These are phyloP conservation scores for Colletotrichum sp. DNA, from an alignment of 2,329 filamentous ascomycete species.

Conservation along the genomic window DNA sequence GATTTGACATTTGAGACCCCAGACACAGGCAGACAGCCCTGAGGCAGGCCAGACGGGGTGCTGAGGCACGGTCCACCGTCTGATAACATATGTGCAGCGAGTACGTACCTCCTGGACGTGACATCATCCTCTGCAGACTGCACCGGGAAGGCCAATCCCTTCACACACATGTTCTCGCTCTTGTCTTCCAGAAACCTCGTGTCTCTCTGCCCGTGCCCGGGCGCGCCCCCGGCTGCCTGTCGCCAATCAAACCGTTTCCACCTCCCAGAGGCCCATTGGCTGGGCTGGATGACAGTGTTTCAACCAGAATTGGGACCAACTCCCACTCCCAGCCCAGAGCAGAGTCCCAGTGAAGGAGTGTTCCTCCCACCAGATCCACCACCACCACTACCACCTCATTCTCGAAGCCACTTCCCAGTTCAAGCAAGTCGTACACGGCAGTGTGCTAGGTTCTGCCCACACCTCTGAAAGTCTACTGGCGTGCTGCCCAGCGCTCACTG, in stretches of 20 bases:
- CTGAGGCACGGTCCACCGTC: background rate
- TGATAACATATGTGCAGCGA: background rate
- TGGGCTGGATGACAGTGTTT: conserved; percentile 9
- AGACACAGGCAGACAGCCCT: background rate
- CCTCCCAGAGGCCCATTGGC: conserved; percentile 5
- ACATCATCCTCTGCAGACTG: background rate
- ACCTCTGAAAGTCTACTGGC: background rate
- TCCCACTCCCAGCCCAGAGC: background rate
- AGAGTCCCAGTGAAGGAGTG: background rate
- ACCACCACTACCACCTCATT: background rate
- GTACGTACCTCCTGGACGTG: background rate
- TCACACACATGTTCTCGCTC: conserved; percentile 9
- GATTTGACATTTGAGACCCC: background rate
- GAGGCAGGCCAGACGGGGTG: background rate
- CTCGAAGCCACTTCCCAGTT: conserved; percentile 9
- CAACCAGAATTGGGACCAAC: conserved; percentile 17
- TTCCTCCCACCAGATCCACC: background rate
- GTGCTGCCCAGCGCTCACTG: background rate
- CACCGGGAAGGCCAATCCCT: background rate
- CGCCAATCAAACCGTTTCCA: conserved; percentile 20
- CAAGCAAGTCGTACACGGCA: background rate
- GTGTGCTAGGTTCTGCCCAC: background rate
- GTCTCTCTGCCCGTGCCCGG: conserved; percentile 12
- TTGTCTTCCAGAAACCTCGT: conserved; percentile 16
- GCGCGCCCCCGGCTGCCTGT: conserved; percentile 1